Base-by-base conservation (phyloP, 352 stramenopile genomes). In the Thalassiosira mediterranea region DNA sequence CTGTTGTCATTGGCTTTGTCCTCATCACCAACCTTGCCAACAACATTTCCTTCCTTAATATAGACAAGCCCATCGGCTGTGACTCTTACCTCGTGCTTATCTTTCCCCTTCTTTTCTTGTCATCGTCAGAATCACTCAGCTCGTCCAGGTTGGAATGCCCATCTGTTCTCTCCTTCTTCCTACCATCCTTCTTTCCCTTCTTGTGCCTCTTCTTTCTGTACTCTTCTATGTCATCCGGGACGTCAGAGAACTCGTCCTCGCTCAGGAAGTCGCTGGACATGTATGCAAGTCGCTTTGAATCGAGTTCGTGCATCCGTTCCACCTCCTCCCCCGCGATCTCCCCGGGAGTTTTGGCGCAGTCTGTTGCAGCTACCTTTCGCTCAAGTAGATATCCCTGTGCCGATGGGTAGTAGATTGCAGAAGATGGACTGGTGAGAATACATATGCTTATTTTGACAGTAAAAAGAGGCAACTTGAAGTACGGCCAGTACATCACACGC, bases 271-370 rank as follows among this genome's bases (percentile, higher is more conserved):
- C 94, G 37, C 93, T 95, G 63, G 96, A 94, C 96, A 98, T 98
- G 48, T 96, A 89, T 2, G 94, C 94, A 19, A 98, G 68, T n/a
- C 96, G 92, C 72, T 95, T 93, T 47, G 94, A 95, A 83, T 98
- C 96, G 15, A 98, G 72, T 69, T 97, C 88, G 4, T 95, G 88
- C 21, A 98, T 81, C 42, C 90, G 85, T 44, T 98, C 94, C 17
- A 94, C 87, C 79, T 98, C 95, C 71, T 95, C 95, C 71, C 95
- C 93, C 57, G 95, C 96, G 26, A 94, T 90, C 72, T 98, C 96
- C 79, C 98, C 96, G 0, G 93, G 90, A 28, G 95, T 97, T 90
- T 98, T 95, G 0, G 94, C 96, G 19, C 96, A 91, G 80, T 98
- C 96, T 15, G 93, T 96, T 2, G 96, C 95, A 52, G 96, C 94